These are phyloP conservation scores for Naegleria fowleri DNA, from an alignment of 208 protist genomes.

Conservation along the genomic window DNA sequence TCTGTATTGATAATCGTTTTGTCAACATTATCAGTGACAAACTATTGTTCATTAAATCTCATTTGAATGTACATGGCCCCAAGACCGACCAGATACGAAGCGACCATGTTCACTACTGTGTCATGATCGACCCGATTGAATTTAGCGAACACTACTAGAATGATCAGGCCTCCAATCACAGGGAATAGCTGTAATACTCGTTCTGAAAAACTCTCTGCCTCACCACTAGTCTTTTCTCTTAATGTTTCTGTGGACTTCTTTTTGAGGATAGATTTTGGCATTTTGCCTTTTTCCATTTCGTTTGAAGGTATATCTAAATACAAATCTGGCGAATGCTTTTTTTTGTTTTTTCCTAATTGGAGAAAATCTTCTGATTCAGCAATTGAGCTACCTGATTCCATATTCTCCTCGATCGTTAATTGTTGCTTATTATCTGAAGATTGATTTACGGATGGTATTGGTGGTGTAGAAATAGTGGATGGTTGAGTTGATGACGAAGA, in stretches of 20 bases:
- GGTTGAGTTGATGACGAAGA: too few relatives aligned
- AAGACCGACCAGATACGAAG: not conserved
- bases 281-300: not conserved
- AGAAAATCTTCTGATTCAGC: not conserved
- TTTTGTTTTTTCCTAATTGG: not conserved
- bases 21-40: too few relatives aligned
- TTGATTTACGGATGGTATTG: not conserved
- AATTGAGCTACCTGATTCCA: not conserved
- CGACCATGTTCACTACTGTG: not conserved
- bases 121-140: not conserved
- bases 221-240: not conserved
- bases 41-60: not conserved
- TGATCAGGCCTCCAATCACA: not conserved
- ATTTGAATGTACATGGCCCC: not conserved
- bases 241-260: not conserved
- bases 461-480: not conserved
- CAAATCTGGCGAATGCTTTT: too few relatives aligned
- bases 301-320: not conserved
- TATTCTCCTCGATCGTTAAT: not conserved
- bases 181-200: not conserved
- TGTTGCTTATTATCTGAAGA: not conserved
- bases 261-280: not conserved
- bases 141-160: not conserved
- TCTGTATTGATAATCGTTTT: too few relatives aligned
- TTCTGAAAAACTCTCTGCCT: not conserved